Evolutionary conservation across 164 flowering plant species (phyloP).

Genomic region (Stephania cephalantha): DNA sequence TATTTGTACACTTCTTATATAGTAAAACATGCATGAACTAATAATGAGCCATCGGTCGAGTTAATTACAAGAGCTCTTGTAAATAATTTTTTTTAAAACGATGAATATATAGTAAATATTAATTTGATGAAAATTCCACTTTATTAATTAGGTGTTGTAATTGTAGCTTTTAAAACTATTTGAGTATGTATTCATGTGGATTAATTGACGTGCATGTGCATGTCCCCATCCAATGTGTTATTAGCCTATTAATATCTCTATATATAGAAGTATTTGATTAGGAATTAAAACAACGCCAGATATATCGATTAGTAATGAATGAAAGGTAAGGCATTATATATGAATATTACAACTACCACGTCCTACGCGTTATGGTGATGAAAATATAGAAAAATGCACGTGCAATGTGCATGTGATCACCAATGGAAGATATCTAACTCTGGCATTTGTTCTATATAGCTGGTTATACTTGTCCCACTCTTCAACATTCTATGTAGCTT

Average conservation of each 20-base stretch:
- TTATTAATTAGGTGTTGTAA: too few relatives aligned
- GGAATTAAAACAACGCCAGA: background rate
- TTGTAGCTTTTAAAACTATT: too few relatives aligned
- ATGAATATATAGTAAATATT: too few relatives aligned
- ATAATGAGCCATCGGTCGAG: too few relatives aligned
- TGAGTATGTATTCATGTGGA: background rate
- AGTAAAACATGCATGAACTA: too few relatives aligned
- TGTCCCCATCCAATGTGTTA: background rate
- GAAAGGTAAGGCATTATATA: background rate
- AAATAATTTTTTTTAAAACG: too few relatives aligned
- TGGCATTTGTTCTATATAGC: background rate
- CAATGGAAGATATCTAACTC: background rate
- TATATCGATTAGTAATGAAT: too few relatives aligned
- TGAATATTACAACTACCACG: background rate
- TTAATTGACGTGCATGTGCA: background rate
- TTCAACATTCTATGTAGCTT: background rate
- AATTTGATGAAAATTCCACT: too few relatives aligned
- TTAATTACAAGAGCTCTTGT: too few relatives aligned
- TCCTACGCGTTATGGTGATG: background rate
- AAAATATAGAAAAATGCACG: background rate
- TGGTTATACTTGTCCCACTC: background rate
- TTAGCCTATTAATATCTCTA: too few relatives aligned
- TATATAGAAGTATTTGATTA: background rate
- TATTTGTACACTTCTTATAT: too few relatives aligned
- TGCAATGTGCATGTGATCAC: background rate